phyloP scores from a whole-genome alignment of 1,284 basidiomycete genomes.

The Pseudomicrostroma phylloplanum region DNA sequence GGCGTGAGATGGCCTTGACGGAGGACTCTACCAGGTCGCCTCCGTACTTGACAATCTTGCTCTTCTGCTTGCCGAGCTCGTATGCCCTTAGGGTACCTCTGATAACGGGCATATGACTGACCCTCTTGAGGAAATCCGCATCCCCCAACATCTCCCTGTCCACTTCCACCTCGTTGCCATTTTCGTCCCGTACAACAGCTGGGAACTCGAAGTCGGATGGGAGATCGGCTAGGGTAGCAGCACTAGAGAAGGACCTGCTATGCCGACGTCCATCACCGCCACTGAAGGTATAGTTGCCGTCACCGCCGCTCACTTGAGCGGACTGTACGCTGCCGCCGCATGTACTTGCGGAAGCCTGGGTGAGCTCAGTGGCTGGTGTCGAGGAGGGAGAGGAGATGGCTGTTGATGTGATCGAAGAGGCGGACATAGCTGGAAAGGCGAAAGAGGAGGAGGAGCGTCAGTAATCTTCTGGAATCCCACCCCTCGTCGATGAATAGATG shows the following conservation, averaged over 20 bases:
- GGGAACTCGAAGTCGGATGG: constrained; percentile 40
- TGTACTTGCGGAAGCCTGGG: constrained; percentile 11
- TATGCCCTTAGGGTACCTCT: constrained; percentile 66
- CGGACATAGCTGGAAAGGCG: constrained; percentile 19
- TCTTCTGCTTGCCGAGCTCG: constrained; percentile 69
- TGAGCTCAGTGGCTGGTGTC: constrained; percentile 34
- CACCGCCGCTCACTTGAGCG: neutral
- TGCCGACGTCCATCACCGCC: neutral
- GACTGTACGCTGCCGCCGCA: constrained; percentile 4
- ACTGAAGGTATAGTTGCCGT: neutral
- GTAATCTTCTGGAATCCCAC: neutral
- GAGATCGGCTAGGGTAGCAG: constrained; percentile 28
- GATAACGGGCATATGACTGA: constrained; percentile 57
- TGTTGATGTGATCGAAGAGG: constrained; percentile 29
- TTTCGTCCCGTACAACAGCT: constrained; percentile 36
- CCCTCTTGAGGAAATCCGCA: constrained; percentile 33
- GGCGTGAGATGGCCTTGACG: constrained; percentile 71
- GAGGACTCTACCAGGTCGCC: constrained; percentile 80
- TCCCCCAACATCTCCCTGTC: constrained; percentile 40
- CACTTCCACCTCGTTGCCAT: constrained; percentile 36
- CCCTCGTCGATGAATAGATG: neutral
- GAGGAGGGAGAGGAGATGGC: constrained; percentile 36
- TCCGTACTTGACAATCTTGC: constrained; percentile 77
- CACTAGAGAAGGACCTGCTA: neutral
- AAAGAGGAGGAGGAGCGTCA: neutral